Evolutionary conservation across 192 early-diverging fungal species (phyloP).

Genomic region (Backusella psychrophila): DNA sequence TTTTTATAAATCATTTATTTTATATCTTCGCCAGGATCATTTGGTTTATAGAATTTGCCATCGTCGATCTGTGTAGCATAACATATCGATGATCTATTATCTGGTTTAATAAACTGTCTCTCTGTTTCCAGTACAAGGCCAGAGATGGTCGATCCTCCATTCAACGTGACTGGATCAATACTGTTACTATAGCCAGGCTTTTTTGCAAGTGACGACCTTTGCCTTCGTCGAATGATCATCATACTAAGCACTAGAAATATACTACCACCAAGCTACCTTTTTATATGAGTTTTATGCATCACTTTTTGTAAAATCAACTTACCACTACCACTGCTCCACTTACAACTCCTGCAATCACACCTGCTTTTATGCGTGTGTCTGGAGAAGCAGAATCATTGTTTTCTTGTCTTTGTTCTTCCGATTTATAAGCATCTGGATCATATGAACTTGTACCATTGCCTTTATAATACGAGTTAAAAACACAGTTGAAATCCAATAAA

Average conservation of each 20-base stretch:
- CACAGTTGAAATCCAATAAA: too few relatives aligned
- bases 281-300: not conserved
- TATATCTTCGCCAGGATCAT: not conserved
- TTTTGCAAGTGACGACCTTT: not conserved
- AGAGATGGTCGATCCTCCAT: not conserved
- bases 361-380: slow-evolving; percentile 21
- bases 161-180: not conserved
- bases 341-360: slow-evolving; percentile 22
- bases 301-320: not conserved
- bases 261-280: not conserved
- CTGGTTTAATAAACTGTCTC: slow-evolving; percentile 3
- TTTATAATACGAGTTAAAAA: not conserved
- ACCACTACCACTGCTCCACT: slow-evolving; percentile 20
- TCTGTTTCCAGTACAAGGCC: not conserved
- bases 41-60: slow-evolving; percentile 15
- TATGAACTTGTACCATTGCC: not conserved
- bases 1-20: not conserved
- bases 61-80: slow-evolving; percentile 9
- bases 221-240: slow-evolving; percentile 2
- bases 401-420: not conserved
- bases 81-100: slow-evolving; percentile 14
- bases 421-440: not conserved
- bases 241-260: slow-evolving; percentile 2
- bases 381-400: not conserved
- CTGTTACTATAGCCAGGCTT: not conserved